Conservation (phyloP, 2,329 filamentous ascomycete genomes). For the Colletotrichum filicis region DNA sequence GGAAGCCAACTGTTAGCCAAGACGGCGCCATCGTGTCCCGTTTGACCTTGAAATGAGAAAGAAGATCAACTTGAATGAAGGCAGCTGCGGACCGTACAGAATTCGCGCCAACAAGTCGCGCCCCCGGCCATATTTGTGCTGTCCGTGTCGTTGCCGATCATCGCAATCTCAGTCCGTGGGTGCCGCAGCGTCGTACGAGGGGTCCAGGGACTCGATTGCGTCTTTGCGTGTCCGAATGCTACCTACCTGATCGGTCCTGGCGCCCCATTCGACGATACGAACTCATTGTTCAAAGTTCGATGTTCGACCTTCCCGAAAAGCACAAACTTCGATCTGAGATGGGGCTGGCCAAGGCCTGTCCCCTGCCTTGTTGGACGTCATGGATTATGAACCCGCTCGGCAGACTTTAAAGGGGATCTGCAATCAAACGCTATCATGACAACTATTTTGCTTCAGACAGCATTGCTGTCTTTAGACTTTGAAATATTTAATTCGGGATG, state of each 20-base stretch:
- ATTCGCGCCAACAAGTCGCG: not conserved
- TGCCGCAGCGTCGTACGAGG: conserved; percentile 1
- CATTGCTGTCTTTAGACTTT: no score
- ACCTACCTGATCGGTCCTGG: conserved; percentile 21
- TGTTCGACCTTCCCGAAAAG: conserved; percentile 24
- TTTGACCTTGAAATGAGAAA: not conserved
- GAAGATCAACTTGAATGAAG: not conserved
- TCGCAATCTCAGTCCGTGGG: not conserved
- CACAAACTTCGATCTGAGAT: not conserved
- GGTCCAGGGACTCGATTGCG: not conserved
- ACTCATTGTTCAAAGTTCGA: not conserved
- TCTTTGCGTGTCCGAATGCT: conserved; percentile 4
- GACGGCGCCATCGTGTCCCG: not conserved
- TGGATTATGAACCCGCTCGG: not conserved
- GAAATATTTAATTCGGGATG: not conserved
- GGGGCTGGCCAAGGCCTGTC: conserved; percentile 16
- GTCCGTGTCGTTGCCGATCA: not conserved
- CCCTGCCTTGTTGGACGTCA: not conserved
- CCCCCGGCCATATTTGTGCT: not conserved
- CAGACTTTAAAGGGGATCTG: not conserved
- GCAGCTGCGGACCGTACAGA: not conserved
- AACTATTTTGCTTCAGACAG: no score
- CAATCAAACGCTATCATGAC: not conserved
- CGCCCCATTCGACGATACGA: not conserved
- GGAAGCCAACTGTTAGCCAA: not conserved